Percentiles rank a stretch among this genome's conserved stretches.
phyloP scores from a whole-genome alignment of 2,329 filamentous ascomycete genomes.

The Ophiostoma quercus region DNA sequence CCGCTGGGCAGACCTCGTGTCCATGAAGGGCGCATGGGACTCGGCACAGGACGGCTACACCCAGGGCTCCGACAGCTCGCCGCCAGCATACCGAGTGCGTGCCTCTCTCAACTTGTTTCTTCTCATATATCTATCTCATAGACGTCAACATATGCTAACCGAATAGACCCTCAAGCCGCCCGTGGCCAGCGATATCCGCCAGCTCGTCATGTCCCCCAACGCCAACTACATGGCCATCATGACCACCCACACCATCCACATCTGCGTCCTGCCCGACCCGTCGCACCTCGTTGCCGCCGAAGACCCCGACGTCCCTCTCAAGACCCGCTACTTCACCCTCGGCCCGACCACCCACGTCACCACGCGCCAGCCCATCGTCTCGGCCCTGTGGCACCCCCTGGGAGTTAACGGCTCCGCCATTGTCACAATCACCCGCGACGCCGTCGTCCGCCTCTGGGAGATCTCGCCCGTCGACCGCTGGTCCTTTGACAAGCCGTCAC shows the following conservation, averaged over 20 bases:
- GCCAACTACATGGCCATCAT: constrained; percentile 77
- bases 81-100: constrained; percentile 45
- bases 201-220: constrained; percentile 78
- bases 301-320: constrained; percentile 57
- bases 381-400: constrained; percentile 87
- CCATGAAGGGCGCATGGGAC: constrained; percentile 63
- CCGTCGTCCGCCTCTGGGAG: constrained; percentile 86
- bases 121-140: neutral
- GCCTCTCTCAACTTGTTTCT: neutral
- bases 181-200: constrained; percentile 74
- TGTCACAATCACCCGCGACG: constrained; percentile 83
- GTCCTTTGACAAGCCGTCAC: constrained; percentile 77
- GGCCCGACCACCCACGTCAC: constrained; percentile 89
- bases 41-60: constrained; percentile 34
- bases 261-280: constrained; percentile 77
- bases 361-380: constrained; percentile 72
- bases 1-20: constrained; percentile 79
- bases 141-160: neutral
- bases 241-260: constrained; percentile 81
- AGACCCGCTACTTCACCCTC: constrained; percentile 82
- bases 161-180: constrained; percentile 67
- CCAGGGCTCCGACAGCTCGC: constrained; percentile 25
- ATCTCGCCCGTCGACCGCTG: constrained; percentile 75
- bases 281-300: constrained; percentile 69
- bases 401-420: constrained; percentile 75